phyloP scores from a whole-genome alignment of 2,329 filamentous ascomycete genomes.

The Xylariales sp. region DNA sequence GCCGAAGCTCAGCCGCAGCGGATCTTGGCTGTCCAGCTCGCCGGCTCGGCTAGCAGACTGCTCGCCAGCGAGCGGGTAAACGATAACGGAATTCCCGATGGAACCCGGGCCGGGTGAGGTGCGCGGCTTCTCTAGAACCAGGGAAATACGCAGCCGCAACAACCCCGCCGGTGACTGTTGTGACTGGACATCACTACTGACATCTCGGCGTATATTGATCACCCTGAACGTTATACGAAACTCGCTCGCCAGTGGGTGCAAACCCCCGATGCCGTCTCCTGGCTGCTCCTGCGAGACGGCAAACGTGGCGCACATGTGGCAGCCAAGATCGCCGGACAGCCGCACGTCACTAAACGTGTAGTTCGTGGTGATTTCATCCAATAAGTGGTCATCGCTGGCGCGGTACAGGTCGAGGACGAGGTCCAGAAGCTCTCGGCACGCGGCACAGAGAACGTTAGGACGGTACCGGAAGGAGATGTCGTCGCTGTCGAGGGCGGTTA shows the following conservation, averaged over 20 bases:
- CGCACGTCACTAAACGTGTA: conserved; percentile 3
- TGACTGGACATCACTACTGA: no score
- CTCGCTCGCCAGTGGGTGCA: neutral
- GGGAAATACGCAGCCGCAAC: neutral
- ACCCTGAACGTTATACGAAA: neutral
- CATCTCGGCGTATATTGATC: no score
- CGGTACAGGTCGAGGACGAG: neutral
- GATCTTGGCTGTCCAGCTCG: neutral
- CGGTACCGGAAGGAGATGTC: conserved; percentile 3
- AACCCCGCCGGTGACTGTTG: neutral
- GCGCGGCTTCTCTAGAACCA: neutral
- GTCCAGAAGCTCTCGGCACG: conserved; percentile 5
- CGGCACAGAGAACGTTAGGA: conserved; percentile 7
- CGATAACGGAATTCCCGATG: neutral
- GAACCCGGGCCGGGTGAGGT: neutral
- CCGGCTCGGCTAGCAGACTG: neutral
- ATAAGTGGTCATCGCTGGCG: neutral
- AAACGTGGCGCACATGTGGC: conserved; percentile 6
- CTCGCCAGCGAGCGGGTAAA: neutral
- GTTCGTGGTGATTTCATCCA: neutral
- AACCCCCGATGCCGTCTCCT: neutral
- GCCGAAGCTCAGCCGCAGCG: neutral
- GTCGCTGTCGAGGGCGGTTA: neutral
- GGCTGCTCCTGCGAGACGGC: neutral
- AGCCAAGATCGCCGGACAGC: conserved; percentile 3